Base-by-base conservation (phyloP, 2,329 filamentous ascomycete species). In the Zasmidium angulare region DNA sequence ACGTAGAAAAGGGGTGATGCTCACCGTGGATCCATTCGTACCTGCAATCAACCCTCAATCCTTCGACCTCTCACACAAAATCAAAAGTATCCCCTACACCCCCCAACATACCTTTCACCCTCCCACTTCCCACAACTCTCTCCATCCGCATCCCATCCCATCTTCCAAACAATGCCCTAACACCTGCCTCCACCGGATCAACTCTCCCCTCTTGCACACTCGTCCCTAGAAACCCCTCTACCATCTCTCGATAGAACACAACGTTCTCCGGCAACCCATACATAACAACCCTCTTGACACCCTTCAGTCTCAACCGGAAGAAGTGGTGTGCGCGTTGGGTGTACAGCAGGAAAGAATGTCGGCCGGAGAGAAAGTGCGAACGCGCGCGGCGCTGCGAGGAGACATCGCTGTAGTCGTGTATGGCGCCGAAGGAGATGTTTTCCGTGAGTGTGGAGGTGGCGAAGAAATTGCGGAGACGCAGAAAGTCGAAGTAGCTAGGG, bases 261-360 rank as follows among this genome's bases (percentile, higher is more conserved):
- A 90, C 89, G 72, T 97, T 96, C 68, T 98, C 93, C 0, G 95
- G 95, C 29, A 97, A 75, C 1, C 88, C 89, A 73, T 98, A 98
- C 81, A 96, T 89, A 53, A 97, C 83, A n/a, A 98, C 84, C 46
- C 87, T 83, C 74, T 87, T 88, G 14, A 95, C 91, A 21, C 95
- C 95, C 36, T 86, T 84, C 55, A 99, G 82, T 66, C 85, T 84
- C 71, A 95, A 92, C n/a, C 95, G 84, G 52, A 91, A 86, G 81
- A 98, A 98, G 76, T 99, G 95, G 76, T 99, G 95, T n/a, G 93
- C 90, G 60, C 95, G 87, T 74, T 96, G 93, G 1, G 93, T 96
- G 77, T 98, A 99, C 17, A 99, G 80, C 43, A 99, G 77, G 19
- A 98, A 83, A 20, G 86, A 86, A 72, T 97, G 90, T 17, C 92